These are phyloP conservation scores for Penstemon barbatus DNA, from an alignment of 257 asterid species.

Conservation along the genomic window DNA sequence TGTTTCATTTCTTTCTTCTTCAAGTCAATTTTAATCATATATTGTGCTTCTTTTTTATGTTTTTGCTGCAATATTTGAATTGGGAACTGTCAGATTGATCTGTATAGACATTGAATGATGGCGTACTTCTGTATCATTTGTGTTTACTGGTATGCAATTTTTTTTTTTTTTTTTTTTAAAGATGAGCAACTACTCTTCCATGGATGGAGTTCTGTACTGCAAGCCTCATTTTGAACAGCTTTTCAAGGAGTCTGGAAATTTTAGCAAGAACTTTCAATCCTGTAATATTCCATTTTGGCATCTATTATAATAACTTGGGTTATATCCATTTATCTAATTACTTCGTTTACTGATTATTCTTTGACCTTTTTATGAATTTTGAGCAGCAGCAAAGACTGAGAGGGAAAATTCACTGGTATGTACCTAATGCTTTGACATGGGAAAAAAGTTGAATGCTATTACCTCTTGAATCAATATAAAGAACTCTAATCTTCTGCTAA, in stretches of 20 bases:
- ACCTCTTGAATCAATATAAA: neutral
- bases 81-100: too few relatives aligned
- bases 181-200: slow-evolving; percentile 59
- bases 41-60: too few relatives aligned
- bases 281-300: slow-evolving; percentile 23
- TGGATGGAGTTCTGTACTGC: slow-evolving; percentile 55
- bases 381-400: slow-evolving; percentile 35
- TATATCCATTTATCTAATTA: neutral
- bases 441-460: neutral
- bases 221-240: slow-evolving; percentile 59
- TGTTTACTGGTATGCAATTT: neutral
- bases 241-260: slow-evolving; percentile 51
- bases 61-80: too few relatives aligned
- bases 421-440: neutral
- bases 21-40: too few relatives aligned
- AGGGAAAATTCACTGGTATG: slow-evolving; percentile 42
- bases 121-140: neutral
- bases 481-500: slow-evolving; percentile 22
- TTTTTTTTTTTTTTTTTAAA: slow-evolving; percentile 19
- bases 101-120: too few relatives aligned
- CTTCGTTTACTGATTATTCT: neutral
- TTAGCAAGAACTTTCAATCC: slow-evolving; percentile 37
- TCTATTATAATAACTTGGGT: neutral
- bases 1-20: too few relatives aligned
- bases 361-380: neutral